Percentiles rank a stretch among this genome's conserved stretches.
Evolutionary conservation across 805 yeast species (phyloP).

Genomic region (Schizosaccharomyces octosporus): DNA sequence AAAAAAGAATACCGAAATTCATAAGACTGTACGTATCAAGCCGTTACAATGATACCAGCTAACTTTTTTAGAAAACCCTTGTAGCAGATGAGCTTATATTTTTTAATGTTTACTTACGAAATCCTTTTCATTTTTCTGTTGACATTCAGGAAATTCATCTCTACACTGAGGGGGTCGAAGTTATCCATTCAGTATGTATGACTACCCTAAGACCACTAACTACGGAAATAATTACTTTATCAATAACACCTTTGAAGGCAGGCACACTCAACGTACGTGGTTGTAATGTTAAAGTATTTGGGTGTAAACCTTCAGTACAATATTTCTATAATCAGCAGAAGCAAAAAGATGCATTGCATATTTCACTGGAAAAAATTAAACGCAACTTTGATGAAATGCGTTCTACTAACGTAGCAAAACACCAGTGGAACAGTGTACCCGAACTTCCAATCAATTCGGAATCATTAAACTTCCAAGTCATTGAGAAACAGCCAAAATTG

Average conservation of each 20-base stretch:
- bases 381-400: not conserved
- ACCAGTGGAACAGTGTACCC: not conserved
- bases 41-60: too few relatives aligned
- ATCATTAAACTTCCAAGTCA: not conserved
- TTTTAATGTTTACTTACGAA: constrained; percentile 34
- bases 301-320: not conserved
- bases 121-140: constrained; percentile 58
- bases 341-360: not conserved
- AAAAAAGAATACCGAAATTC: constrained; percentile 5
- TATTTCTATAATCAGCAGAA: not conserved
- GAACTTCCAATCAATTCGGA: too few relatives aligned
- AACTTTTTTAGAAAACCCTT: constrained; percentile 13
- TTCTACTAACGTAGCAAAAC: not conserved
- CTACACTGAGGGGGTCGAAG: not conserved
- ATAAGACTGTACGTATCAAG: constrained; percentile 4
- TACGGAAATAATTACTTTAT: not conserved
- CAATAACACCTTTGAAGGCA: not conserved
- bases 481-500: not conserved
- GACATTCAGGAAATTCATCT: constrained; percentile 11
- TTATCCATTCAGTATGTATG: not conserved
- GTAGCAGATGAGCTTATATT: constrained; percentile 43
- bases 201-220: not conserved
- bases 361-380: not conserved
- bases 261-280: not conserved
- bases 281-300: not conserved